Percentiles rank a stretch among this genome's conserved stretches.
These are phyloP conservation scores for Hypoxylon intermedium DNA, from an alignment of 495 filamentous ascomycete genomes.

Conservation along the genomic window DNA sequence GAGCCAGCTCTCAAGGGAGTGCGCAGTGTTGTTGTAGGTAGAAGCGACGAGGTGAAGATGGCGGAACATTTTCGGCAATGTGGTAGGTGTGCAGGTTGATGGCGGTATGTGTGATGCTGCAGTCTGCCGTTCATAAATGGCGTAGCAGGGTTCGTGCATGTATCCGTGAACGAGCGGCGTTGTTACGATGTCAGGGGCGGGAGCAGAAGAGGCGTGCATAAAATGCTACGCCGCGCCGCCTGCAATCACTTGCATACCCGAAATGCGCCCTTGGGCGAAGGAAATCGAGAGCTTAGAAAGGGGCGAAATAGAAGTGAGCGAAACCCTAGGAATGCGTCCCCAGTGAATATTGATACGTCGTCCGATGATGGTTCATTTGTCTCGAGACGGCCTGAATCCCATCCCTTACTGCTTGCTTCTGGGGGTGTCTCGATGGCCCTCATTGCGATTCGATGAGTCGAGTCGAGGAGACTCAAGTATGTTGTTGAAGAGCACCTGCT, in stretches of 20 bases:
- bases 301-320: conserved; percentile 32
- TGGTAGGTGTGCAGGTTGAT: conserved; percentile 31
- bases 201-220: conserved; percentile 31
- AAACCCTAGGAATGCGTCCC: conserved; percentile 28
- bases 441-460: conserved; percentile 16
- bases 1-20: conserved; percentile 43
- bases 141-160: conserved; percentile 32
- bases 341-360: conserved; percentile 21
- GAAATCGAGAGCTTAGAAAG: conserved; percentile 34
- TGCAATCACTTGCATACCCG: conserved; percentile 39
- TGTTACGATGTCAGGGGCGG: conserved; percentile 26
- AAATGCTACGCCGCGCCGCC: conserved; percentile 29
- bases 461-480: conserved; percentile 22
- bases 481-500: conserved; percentile 3
- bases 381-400: conserved; percentile 22
- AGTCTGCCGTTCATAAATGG: conserved; percentile 28
- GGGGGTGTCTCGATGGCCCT: conserved; percentile 3
- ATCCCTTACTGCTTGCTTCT: conserved; percentile 22
- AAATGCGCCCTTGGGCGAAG: conserved; percentile 33
- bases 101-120: conserved; percentile 33
- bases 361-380: conserved; percentile 24
- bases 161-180: conserved; percentile 17
- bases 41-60: conserved; percentile 22
- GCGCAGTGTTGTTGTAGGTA: conserved; percentile 23
- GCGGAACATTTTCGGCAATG: conserved; percentile 21